phyloP scores from a whole-genome alignment of 148 eudicot genomes.

The Nyssa sinensis region DNA sequence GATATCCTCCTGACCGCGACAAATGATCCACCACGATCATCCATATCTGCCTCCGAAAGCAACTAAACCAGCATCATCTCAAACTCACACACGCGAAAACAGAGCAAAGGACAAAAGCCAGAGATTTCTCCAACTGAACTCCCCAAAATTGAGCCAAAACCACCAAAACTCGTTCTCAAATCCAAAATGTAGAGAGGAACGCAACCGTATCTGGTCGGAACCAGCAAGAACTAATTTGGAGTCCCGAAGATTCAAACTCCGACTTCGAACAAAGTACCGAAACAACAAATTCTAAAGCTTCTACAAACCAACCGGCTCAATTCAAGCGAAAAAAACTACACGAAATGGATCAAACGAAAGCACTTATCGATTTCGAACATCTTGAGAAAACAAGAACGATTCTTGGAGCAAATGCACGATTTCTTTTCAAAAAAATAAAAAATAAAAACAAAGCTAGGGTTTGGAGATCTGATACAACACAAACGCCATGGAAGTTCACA shows the following conservation, averaged over 20 bases:
- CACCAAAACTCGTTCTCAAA: slow-evolving; percentile 4
- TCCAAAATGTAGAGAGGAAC: background rate
- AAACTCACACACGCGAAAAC: background rate
- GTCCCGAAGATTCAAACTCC: background rate
- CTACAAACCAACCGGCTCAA: background rate
- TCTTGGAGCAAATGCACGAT: slow-evolving; percentile 5
- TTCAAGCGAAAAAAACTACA: background rate
- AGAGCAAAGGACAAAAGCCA: background rate
- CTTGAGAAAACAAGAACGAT: background rate
- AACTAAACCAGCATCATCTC: slow-evolving; percentile 12
- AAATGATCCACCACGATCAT: slow-evolving; percentile 87
- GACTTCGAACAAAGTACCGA: background rate
- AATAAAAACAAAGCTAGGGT: slow-evolving; percentile 42
- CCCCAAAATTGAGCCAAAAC: background rate
- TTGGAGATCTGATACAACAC: slow-evolving; percentile 44
- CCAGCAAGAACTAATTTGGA: background rate
- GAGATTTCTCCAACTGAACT: background rate
- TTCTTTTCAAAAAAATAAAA: background rate
- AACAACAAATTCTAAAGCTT: background rate
- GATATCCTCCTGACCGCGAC: slow-evolving; percentile 92
- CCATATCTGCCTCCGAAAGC: slow-evolving; percentile 42
- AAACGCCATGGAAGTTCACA: background rate
- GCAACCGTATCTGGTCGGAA: background rate
- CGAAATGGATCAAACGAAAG: background rate
- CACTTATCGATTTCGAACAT: background rate